Evolutionary conservation across 306 rosid species (phyloP), one percentile per base, ranked within the genome.

Genomic region (Pyrus communis): DNA sequence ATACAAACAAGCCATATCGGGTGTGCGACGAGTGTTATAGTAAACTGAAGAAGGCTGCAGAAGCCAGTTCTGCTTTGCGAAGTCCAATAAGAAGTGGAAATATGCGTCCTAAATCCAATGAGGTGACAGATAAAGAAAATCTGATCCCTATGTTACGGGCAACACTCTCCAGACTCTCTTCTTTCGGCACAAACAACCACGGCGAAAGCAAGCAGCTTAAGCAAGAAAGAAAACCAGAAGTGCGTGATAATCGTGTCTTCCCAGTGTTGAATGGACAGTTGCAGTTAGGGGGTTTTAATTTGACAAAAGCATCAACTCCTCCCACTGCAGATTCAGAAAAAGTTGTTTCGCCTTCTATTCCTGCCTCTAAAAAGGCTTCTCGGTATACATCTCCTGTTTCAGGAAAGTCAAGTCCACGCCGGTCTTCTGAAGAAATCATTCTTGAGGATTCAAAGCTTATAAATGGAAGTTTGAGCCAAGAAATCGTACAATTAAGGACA

Each of bases 1-100:
- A 81, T 83, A 62, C 80, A 73, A 84, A 78, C 83, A 95, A 88
- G 83, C 88, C 86, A 27, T 92, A 86, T 83, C 97, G 99, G 62
- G 99, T 95, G 62, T 95, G 97, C 70, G 92, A 90, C 77, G 97
- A 89, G 66, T 95, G 99, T 84, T 87, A 78, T 75, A 40, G 67
- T 69, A 95, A 88, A 82, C 91, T 95, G 52, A 88, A 82, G 85
- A 91, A 92, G 79, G 69, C 83, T 65, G 31, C 86, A 75, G 97
- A 88, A 76, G 76, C 87, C 58, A 73, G 60, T 71, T 81, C 91
- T 80, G 49, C 60, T 71, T 51, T 62, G 43, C 91, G 78, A 82
- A 83, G 69, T 82, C 82, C 86, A 79, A 77, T 61, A 35, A 87
- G 71, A 85, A 81, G 81, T 79, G 85, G 72, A 77, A 76, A 78